These are phyloP conservation scores for Fraxinus velutina DNA, from an alignment of 305 asterid genomes.

Conservation along the genomic window DNA sequence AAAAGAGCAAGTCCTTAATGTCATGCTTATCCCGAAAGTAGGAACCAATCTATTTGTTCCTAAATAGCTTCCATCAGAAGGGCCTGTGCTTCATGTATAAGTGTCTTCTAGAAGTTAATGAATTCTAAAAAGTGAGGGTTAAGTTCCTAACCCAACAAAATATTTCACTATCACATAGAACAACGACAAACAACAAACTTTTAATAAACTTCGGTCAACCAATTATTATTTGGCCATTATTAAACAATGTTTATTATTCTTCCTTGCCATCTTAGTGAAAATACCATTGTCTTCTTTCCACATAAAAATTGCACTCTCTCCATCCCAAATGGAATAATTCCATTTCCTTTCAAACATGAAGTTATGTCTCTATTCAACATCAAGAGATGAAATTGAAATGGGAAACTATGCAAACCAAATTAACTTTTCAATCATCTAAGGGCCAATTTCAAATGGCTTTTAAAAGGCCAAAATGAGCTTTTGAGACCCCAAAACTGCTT, in stretches of 20 bases:
- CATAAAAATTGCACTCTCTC: background rate
- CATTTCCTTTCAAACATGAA: background rate
- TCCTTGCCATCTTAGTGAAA: background rate
- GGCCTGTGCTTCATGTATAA: background rate
- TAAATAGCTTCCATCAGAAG: constrained; percentile 15
- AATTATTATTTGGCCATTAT: background rate
- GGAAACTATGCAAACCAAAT: background rate
- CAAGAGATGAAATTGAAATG: background rate
- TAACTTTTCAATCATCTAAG: background rate
- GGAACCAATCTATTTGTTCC: constrained; percentile 6
- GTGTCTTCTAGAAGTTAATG: constrained; percentile 13
- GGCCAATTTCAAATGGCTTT: background rate
- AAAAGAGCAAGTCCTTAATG: background rate
- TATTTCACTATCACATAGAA: background rate
- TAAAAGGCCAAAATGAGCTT: background rate
- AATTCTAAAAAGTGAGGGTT: background rate
- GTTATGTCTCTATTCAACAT: background rate
- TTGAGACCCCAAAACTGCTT: background rate
- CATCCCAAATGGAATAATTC: background rate
- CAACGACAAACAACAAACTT: background rate
- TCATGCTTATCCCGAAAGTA: constrained; percentile 9
- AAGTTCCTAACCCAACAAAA: background rate
- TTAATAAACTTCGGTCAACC: background rate
- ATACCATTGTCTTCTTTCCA: background rate
- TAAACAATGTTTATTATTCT: background rate